A percentile compares a stretch with the other conserved stretches of the same genome.
phyloP scores from a whole-genome alignment of 2,329 filamentous ascomycete genomes.

The Cladosporium sp. region DNA sequence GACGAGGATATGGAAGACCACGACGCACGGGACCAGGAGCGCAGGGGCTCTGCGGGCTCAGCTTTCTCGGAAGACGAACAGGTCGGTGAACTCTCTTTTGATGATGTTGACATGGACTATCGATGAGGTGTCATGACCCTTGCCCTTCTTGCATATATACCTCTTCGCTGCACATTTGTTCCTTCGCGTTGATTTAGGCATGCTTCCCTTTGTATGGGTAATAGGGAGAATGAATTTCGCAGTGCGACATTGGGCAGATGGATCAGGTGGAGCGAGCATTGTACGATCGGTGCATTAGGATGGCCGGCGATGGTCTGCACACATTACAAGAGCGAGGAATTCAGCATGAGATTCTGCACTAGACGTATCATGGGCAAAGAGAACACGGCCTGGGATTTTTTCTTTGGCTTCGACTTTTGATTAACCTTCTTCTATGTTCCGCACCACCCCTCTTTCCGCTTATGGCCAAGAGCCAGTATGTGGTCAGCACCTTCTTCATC shows the following conservation, averaged over 20 bases:
- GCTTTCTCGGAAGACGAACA: conserved; percentile 55
- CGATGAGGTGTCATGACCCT: conserved; percentile 43
- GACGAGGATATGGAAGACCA: conserved; percentile 59
- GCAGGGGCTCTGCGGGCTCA: conserved; percentile 45
- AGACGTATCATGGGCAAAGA: conserved; percentile 19
- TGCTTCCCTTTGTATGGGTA: conserved; percentile 8
- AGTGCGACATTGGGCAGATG: background rate
- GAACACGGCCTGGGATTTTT: conserved; percentile 16
- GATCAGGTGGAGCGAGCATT: background rate
- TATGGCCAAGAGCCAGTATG: conserved; percentile 4
- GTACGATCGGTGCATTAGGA: conserved; percentile 1
- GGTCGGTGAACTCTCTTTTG: conserved; percentile 66
- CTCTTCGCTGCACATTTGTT: conserved; percentile 19
- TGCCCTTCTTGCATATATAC: conserved; percentile 14
- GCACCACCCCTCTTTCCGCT: conserved; percentile 9
- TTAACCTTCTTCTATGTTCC: conserved; percentile 8
- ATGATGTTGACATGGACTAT: conserved; percentile 62
- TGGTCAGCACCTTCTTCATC: conserved; percentile 18
- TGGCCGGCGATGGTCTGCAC: background rate
- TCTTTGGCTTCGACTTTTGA: conserved; percentile 13
- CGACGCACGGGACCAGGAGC: conserved; percentile 16
- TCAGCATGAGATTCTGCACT: conserved; percentile 12
- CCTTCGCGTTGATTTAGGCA: background rate
- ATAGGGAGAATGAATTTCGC: background rate
- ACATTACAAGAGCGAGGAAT: conserved; percentile 17